Base-by-base conservation (phyloP, 495 filamentous ascomycete genomes). In the Pyrenula massariospora region DNA sequence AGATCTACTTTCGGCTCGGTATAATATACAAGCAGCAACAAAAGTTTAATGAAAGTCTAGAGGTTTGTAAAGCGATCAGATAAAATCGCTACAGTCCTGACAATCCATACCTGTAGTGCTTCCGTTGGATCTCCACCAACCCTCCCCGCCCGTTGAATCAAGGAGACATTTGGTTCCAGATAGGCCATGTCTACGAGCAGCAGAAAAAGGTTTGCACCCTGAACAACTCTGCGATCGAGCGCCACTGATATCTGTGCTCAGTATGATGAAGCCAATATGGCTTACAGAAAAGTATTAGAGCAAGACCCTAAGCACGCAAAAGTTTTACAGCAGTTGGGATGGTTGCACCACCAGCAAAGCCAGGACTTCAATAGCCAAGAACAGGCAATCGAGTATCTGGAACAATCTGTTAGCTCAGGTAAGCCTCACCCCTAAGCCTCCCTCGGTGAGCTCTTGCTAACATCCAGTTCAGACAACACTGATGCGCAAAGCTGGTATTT, bases 111-210 rank as follows among this genome's bases (percentile, higher is more conserved):
- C n/a, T 24, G 5, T 49, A 96, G 89, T 99, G 93, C 71, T 99
- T 99, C 70, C 90, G 90, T 70, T 99, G 95, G 67, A 99, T 99
- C 57, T 89, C 96, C 55, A 88, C 82, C 56, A 89, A 95, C 51
- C 94, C 93, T 20, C 93, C 93, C 10, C 81, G 89, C 2, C 93
- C 93, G 15, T 71, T 99, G 68, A 97, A 91, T 1, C 91, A 97
- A 66, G 93, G 96, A 67, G 93, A 99, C 64, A 99, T 99, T 58
- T 97, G 92, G 92, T 99, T 99, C 72, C 93, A 99, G 68, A 97
- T 99, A 62, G 93, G 93, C 22, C 93, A 99, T 69, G 93, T 99
- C 52, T 89, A 99, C 66, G 93, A 99, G 62, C 94, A 97, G 63
- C 92, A 96, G 68, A 97, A 97, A 77, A 93, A 98, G 62, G 93